These are phyloP conservation scores for Yamadazyma aaseri DNA, from an alignment of 1,139 yeast species.

Conservation along the genomic window DNA sequence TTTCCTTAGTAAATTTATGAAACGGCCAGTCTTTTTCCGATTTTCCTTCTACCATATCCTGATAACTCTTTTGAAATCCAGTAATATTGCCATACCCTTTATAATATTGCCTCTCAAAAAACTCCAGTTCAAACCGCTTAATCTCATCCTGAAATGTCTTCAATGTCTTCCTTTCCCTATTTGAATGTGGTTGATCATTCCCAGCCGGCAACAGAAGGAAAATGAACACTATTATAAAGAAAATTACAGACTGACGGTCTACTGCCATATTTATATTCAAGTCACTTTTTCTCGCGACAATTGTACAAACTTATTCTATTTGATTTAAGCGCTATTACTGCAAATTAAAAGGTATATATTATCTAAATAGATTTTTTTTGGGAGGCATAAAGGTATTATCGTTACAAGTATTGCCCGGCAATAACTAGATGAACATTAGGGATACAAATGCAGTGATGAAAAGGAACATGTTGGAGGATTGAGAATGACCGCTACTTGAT, in stretches of 20 bases:
- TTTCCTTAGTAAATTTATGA: slow-evolving; percentile 35
- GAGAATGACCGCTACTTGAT: not conserved
- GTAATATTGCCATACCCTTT: slow-evolving; percentile 71
- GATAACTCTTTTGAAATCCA: slow-evolving; percentile 64
- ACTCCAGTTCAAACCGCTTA: slow-evolving; percentile 25
- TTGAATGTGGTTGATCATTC: slow-evolving; percentile 30
- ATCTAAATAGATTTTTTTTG: slow-evolving; percentile 1
- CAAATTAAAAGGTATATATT: not conserved
- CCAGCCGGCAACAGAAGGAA: slow-evolving; percentile 33
- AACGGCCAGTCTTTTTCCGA: slow-evolving; percentile 58
- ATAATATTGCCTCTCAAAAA: slow-evolving; percentile 43
- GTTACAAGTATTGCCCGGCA: slow-evolving; percentile 21
- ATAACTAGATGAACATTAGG: slow-evolving; percentile 14
- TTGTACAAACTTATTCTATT: no score
- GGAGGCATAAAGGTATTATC: slow-evolving; percentile 6
- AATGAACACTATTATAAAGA: slow-evolving; percentile 37
- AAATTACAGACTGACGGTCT: slow-evolving; percentile 39
- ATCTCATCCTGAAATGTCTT: slow-evolving; percentile 31
- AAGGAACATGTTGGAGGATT: slow-evolving; percentile 3
- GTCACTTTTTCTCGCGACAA: no score
- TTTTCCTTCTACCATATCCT: slow-evolving; percentile 48
- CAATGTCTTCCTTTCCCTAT: slow-evolving; percentile 28
- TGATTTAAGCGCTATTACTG: no score
- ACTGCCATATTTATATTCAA: slow-evolving; percentile 25
- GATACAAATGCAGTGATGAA: slow-evolving; percentile 11